Percentiles rank a stretch among this genome's conserved stretches.
Conservation (phyloP, 2,329 filamentous ascomycete species). For the Ceratocystis harringtonii region DNA sequence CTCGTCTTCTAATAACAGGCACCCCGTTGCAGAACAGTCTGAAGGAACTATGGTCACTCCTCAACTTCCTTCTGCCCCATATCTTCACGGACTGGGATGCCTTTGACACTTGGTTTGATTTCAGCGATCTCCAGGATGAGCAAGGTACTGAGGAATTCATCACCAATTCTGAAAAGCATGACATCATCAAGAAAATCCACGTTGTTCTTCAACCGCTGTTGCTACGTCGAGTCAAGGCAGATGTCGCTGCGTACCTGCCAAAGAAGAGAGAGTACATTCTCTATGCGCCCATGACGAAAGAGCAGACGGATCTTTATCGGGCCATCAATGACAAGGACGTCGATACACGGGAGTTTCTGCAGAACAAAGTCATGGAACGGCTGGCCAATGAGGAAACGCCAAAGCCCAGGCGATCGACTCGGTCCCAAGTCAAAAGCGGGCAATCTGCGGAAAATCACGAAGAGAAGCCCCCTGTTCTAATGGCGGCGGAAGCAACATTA, state of each 20-base stretch:
- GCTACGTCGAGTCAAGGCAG: slow-evolving; percentile 75
- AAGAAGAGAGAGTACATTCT: slow-evolving; percentile 95
- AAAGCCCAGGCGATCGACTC: neutral
- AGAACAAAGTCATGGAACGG: slow-evolving; percentile 58
- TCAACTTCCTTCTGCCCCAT: slow-evolving; percentile 83
- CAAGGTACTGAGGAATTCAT: slow-evolving; percentile 64
- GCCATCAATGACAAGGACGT: slow-evolving; percentile 41
- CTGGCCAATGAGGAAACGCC: slow-evolving; percentile 29
- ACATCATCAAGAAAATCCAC: slow-evolving; percentile 59
- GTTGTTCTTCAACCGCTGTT: slow-evolving; percentile 84
- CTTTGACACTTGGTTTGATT: slow-evolving; percentile 95
- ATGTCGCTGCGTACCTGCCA: slow-evolving; percentile 80
- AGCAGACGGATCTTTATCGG: slow-evolving; percentile 81
- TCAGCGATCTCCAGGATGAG: slow-evolving; percentile 78
- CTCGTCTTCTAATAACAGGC: slow-evolving; percentile 81
- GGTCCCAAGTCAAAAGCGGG: slow-evolving; percentile 2
- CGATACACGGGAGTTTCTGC: slow-evolving; percentile 60
- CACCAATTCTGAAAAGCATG: slow-evolving; percentile 50
- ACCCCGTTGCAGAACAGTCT: slow-evolving; percentile 94
- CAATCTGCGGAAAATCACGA: neutral
- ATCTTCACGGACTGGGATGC: slow-evolving; percentile 89
- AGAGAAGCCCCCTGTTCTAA: neutral
- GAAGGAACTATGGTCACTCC: slow-evolving; percentile 81
- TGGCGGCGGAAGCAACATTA: neutral
- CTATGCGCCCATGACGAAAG: slow-evolving; percentile 78